Percentiles rank a stretch among this genome's conserved stretches.
These are phyloP conservation scores for Pythium graminicola DNA, from an alignment of 352 stramenopile species.

Conservation along the genomic window DNA sequence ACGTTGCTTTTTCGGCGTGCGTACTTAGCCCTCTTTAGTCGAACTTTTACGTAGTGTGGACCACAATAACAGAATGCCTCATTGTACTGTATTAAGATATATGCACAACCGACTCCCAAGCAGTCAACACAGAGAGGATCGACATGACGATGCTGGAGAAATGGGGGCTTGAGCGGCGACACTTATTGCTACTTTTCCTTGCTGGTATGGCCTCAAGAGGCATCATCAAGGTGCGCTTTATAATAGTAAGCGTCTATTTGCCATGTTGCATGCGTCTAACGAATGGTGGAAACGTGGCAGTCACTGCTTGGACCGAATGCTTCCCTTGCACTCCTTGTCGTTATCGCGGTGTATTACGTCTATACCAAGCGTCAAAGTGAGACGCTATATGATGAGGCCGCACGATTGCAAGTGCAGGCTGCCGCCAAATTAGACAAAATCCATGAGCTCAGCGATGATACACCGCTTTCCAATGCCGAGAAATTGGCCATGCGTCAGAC, in stretches of 20 bases:
- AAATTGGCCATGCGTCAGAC: conserved; percentile 46
- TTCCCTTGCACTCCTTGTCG: conserved; percentile 56
- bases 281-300: conserved; percentile 17
- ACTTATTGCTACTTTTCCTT: conserved; percentile 69
- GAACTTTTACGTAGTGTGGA: neutral
- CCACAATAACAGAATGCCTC: neutral
- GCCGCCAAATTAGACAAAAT: conserved; percentile 62
- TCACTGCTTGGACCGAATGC: conserved; percentile 53
- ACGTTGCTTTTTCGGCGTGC: too few relatives aligned
- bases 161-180: conserved; percentile 44
- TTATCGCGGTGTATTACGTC: conserved; percentile 60
- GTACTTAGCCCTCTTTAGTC: neutral
- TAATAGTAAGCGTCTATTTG: too few relatives aligned
- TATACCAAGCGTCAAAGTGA: conserved; percentile 45
- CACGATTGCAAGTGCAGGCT: conserved; percentile 44
- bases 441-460: conserved; percentile 40
- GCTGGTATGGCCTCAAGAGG: conserved; percentile 54
- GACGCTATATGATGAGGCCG: conserved; percentile 68
- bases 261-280: conserved; percentile 6
- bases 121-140: neutral
- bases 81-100: neutral
- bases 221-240: conserved; percentile 46
- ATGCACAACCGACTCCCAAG: too few relatives aligned
- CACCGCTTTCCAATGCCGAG: conserved; percentile 18
- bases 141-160: conserved; percentile 21